Evolutionary conservation across 108 stramenopile species (phyloP).

Genomic region (Cyclotella choctawhatcheeana): DNA sequence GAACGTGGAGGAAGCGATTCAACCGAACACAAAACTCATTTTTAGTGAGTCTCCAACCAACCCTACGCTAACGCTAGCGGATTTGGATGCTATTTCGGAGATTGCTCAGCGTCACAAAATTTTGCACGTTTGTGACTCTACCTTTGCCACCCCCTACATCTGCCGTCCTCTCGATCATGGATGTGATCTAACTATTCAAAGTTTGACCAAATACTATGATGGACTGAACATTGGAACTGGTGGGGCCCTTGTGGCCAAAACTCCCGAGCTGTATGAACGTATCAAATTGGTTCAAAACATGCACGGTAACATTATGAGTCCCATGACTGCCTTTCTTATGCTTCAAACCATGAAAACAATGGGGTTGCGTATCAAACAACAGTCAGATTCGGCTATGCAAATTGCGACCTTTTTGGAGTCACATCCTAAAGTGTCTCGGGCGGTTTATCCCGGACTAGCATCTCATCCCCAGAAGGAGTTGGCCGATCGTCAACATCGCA

Average conservation of each 20-base stretch:
- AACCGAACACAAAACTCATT: slow-evolving; percentile 82
- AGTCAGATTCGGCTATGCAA: slow-evolving; percentile 72
- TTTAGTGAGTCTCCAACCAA: slow-evolving; percentile 85
- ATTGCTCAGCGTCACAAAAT: slow-evolving; percentile 68
- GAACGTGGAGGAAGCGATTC: slow-evolving; percentile 68
- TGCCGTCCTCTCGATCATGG: slow-evolving; percentile 74
- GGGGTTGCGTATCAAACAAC: slow-evolving; percentile 74
- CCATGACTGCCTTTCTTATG: slow-evolving; percentile 83
- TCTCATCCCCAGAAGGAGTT: slow-evolving; percentile 82
- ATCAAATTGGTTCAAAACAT: slow-evolving; percentile 80
- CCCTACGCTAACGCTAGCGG: slow-evolving; percentile 76
- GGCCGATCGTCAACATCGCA: slow-evolving; percentile 76
- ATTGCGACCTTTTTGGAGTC: slow-evolving; percentile 82
- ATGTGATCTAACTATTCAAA: slow-evolving; percentile 78
- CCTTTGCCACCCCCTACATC: slow-evolving; percentile 80
- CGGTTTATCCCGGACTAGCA: slow-evolving; percentile 80
- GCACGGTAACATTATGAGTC: slow-evolving; percentile 87
- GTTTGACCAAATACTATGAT: slow-evolving; percentile 84
- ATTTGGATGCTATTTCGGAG: slow-evolving; percentile 67
- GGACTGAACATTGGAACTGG: slow-evolving; percentile 87
- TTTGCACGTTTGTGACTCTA: slow-evolving; percentile 77
- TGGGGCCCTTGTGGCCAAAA: slow-evolving; percentile 70
- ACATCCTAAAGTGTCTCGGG: slow-evolving; percentile 78
- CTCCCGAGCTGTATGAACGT: slow-evolving; percentile 70
- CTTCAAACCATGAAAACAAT: slow-evolving; percentile 88